Conservation (phyloP, 129 eudicot genomes). For the Pseudognaphalium luteoalbum region DNA sequence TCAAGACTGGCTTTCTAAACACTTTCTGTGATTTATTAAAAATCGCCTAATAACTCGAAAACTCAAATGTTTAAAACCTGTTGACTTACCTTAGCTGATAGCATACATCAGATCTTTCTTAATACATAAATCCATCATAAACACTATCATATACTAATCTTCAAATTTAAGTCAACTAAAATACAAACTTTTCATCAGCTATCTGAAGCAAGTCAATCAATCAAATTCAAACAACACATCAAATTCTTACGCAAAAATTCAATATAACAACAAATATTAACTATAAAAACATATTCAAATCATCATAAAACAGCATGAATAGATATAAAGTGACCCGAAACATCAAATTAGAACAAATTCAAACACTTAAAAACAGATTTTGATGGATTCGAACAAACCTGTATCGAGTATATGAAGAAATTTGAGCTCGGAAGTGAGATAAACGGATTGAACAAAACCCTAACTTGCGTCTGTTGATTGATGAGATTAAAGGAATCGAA, state of each 20-base stretch:
- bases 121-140: slow-evolving; percentile 6
- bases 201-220: background rate
- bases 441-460: slow-evolving; percentile 22
- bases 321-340: background rate
- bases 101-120: slow-evolving; percentile 8
- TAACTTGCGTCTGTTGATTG: slow-evolving; percentile 23
- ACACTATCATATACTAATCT: slow-evolving; percentile 22
- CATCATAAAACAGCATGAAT: slow-evolving; percentile 11
- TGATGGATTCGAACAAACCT: slow-evolving; percentile 24
- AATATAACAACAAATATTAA: background rate
- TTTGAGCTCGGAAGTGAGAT: slow-evolving; percentile 15
- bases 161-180: background rate
- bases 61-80: background rate
- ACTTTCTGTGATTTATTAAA: slow-evolving; percentile 16
- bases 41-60: slow-evolving; percentile 10
- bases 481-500: slow-evolving; percentile 40
- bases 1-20: background rate
- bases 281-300: slow-evolving; percentile 10
- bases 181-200: slow-evolving; percentile 27
- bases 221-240: background rate
- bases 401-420: slow-evolving; percentile 15
- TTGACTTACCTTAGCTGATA: slow-evolving; percentile 17
- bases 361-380: slow-evolving; percentile 6
- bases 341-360: slow-evolving; percentile 11
- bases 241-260: background rate